A percentile compares a stretch with the other conserved stretches of the same genome.
These are phyloP conservation scores for Rosa persica DNA, from an alignment of 306 rosid species.

Conservation along the genomic window DNA sequence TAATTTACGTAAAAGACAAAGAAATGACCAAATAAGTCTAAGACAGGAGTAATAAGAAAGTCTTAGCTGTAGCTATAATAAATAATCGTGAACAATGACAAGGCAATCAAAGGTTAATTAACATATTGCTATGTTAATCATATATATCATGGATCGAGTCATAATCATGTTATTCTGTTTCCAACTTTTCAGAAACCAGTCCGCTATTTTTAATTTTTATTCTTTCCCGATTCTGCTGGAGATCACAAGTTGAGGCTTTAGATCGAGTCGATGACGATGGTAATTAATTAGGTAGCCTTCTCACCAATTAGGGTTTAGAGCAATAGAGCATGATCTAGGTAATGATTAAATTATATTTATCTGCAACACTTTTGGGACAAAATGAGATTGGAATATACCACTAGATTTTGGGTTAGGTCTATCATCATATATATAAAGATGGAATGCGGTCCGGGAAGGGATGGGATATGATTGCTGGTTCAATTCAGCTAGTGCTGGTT, in stretches of 20 bases:
- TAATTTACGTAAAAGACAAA: background rate
- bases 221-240: constrained; percentile 30
- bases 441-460: background rate
- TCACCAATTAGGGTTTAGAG: constrained; percentile 24
- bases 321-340: background rate
- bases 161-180: background rate
- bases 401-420: constrained; percentile 7
- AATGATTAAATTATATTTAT: background rate
- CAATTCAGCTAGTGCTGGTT: background rate
- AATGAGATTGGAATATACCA: background rate
- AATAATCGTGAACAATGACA: background rate
- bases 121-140: background rate
- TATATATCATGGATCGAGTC: background rate
- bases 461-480: constrained; percentile 11
- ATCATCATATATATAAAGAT: background rate
- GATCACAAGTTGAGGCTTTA: constrained; percentile 25
- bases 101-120: background rate
- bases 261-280: constrained; percentile 30
- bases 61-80: background rate
- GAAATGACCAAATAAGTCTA: background rate
- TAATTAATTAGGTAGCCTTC: constrained; percentile 12
- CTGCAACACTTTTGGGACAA: background rate
- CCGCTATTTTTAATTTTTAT: background rate
- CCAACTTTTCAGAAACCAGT: background rate
- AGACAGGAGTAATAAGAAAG: background rate